phyloP scores from a whole-genome alignment of 1,284 basidiomycete species.

The Inonotus hispidus region DNA sequence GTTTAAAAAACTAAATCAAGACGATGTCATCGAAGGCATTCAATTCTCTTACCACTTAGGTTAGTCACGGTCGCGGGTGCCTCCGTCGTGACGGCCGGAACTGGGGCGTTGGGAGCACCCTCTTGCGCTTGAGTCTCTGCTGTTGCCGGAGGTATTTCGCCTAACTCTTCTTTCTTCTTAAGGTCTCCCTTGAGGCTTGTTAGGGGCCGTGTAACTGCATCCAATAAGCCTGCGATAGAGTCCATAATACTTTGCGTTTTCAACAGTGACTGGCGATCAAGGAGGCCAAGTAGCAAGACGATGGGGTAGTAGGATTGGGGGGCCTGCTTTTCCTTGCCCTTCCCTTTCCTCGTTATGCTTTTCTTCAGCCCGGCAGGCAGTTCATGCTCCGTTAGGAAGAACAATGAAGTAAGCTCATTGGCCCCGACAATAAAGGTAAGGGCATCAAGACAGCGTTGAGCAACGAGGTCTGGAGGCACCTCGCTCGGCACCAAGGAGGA shows the following conservation, averaged over 20 bases:
- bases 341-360: constrained; percentile 74
- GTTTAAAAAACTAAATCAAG: background rate
- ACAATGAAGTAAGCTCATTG: constrained; percentile 80
- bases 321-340: constrained; percentile 84
- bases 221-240: constrained; percentile 80
- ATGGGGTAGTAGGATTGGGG: constrained; percentile 87
- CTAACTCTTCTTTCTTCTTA: constrained; percentile 29
- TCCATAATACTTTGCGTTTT: constrained; percentile 89
- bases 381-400: constrained; percentile 95
- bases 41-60: background rate
- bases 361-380: constrained; percentile 70
- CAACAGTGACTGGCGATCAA: constrained; percentile 81
- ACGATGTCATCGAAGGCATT: background rate
- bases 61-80: constrained; percentile 11
- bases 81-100: constrained; percentile 17
- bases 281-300: constrained; percentile 77
- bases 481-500: constrained; percentile 71
- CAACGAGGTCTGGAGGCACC: constrained; percentile 84
- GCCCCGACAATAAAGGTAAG: constrained; percentile 79
- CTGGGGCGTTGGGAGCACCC: constrained; percentile 16
- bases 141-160: background rate
- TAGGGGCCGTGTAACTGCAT: constrained; percentile 81
- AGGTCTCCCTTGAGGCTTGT: constrained; percentile 52
- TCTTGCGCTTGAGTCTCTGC: background rate
- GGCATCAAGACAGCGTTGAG: constrained; percentile 89